A percentile compares a stretch with the other conserved stretches of the same genome.
These are phyloP conservation scores for Glebionis coronaria DNA, from an alignment of 129 eudicot species.

Conservation along the genomic window DNA sequence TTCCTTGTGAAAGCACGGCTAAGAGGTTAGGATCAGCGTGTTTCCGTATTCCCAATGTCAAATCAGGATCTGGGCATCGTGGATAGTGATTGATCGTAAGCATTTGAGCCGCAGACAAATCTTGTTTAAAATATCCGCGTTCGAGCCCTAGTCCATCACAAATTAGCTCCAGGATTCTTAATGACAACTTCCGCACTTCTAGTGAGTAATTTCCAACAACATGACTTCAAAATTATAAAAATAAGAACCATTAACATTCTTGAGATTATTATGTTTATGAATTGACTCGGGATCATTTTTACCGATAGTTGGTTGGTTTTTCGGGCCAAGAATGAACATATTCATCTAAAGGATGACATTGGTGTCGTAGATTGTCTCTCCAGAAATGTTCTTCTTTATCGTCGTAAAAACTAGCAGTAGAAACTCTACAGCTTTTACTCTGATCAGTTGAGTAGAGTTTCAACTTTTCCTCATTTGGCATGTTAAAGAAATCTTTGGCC, in stretches of 20 bases:
- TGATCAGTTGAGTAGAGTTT: constrained; percentile 37
- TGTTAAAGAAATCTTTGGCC: constrained; percentile 25
- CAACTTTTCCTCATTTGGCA: constrained; percentile 37
- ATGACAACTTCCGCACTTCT: constrained; percentile 42
- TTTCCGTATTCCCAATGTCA: constrained; percentile 57
- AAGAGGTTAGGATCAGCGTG: constrained; percentile 69
- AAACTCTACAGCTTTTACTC: constrained; percentile 40
- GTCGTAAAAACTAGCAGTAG: constrained; percentile 27
- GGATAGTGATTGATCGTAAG: constrained; percentile 56
- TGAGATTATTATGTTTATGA: neutral
- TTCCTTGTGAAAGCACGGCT: constrained; percentile 49
- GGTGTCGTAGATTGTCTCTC: constrained; percentile 42
- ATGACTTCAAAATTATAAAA: constrained; percentile 19
- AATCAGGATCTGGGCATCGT: constrained; percentile 68
- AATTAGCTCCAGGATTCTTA: constrained; percentile 49
- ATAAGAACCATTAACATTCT: constrained; percentile 6
- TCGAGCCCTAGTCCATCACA: constrained; percentile 59
- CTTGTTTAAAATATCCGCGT: constrained; percentile 45
- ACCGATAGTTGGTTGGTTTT: constrained; percentile 35
- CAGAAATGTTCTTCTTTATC: constrained; percentile 35
- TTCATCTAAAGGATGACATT: constrained; percentile 39
- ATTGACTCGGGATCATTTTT: neutral
- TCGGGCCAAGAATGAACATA: constrained; percentile 34
- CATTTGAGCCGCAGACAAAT: constrained; percentile 33
- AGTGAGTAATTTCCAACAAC: constrained; percentile 40